Base-by-base conservation (phyloP, 352 stramenopile species). In the Saprolegnia diclina region DNA sequence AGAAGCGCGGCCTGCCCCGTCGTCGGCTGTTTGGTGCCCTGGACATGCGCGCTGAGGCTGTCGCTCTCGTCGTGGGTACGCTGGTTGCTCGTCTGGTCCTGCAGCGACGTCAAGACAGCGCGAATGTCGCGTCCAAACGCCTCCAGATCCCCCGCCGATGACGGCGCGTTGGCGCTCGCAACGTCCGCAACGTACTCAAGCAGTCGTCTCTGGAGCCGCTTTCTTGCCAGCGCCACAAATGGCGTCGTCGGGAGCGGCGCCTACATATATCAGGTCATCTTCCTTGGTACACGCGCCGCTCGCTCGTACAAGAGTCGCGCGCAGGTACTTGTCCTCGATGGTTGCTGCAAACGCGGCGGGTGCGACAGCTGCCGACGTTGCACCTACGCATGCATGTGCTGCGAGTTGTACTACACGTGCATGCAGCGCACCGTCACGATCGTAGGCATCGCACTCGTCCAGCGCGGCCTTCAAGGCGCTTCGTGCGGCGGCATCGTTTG, bases 191-290 rank as follows among this genome's bases (percentile, higher is more conserved):
- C 35, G 52, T 59, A 53, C 22, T 46, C 53, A 5, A 35, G 1
- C 10, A 52, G 19, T 4, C 40, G 37, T 2, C 7, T 44, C 24
- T 59, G 11, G 9, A 59, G 21, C 42, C 5, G 45, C 53, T 56
- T 69, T 69, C 29, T 69, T 5, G 53, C 63, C 37, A 69, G 61
- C 48, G 21, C 32, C 11, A 69, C 63, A 53, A 69, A 69, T 1
- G 63, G 29, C n/a, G 63, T 62, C n/a, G 9, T 13, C n/a, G 63
- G 16, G 1, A 61, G 18, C n/a, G 45, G 11, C 7, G 32, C 53
- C 63, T 69, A 61, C 42, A 48, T 48, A 48, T 48, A 35, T 5
- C 55, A 44, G 18, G 3, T 10, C 18, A 0, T 38, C 4, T 48
- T 26, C 7, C 6, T 50, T 3, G 21, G 6, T 14, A 13, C 32